Percentiles rank a stretch among this genome's conserved stretches.
Conservation (phyloP, 192 early-diverging fungal genomes). For the Podila horticola region DNA sequence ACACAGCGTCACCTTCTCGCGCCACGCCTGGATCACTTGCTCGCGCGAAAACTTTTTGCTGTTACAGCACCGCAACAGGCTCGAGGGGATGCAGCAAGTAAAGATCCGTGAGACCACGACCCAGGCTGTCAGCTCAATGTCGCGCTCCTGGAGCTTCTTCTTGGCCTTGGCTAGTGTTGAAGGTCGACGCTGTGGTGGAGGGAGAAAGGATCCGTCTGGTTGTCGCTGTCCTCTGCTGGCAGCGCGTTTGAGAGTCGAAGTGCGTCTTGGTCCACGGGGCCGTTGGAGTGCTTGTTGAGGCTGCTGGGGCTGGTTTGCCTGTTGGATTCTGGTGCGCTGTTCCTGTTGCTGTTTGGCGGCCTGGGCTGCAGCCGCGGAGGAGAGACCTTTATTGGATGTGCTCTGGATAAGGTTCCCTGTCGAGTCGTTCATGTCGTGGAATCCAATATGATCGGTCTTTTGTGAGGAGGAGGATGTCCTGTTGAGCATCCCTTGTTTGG, state of each 20-base stretch:
- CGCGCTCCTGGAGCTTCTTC: slow-evolving; percentile 31
- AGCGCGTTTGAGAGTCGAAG: slow-evolving; percentile 35
- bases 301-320: slow-evolving; percentile 4
- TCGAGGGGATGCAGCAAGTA: slow-evolving; percentile 61
- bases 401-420: slow-evolving; percentile 36
- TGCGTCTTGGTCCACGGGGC: slow-evolving; percentile 25
- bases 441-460: slow-evolving; percentile 19
- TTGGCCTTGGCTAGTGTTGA: slow-evolving; percentile 25
- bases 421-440: slow-evolving; percentile 25
- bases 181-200: slow-evolving; percentile 18
- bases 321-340: not conserved
- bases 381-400: slow-evolving; percentile 8
- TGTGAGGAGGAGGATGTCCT: slow-evolving; percentile 42
- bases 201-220: not conserved
- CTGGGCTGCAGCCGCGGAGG: slow-evolving; percentile 24
- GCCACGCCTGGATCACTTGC: slow-evolving; percentile 63
- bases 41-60: slow-evolving; percentile 49
- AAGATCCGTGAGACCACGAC: slow-evolving; percentile 56
- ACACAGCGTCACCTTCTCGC: slow-evolving; percentile 66
- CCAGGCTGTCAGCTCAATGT: slow-evolving; percentile 35
- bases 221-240: slow-evolving; percentile 35
- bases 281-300: not conserved
- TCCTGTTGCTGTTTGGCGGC: slow-evolving; percentile 30
- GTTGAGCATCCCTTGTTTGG: slow-evolving; percentile 56
- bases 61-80: slow-evolving; percentile 51